These are phyloP conservation scores for Chlorella sp. DNA, from an alignment of 139 green algal genomes.

Conservation along the genomic window DNA sequence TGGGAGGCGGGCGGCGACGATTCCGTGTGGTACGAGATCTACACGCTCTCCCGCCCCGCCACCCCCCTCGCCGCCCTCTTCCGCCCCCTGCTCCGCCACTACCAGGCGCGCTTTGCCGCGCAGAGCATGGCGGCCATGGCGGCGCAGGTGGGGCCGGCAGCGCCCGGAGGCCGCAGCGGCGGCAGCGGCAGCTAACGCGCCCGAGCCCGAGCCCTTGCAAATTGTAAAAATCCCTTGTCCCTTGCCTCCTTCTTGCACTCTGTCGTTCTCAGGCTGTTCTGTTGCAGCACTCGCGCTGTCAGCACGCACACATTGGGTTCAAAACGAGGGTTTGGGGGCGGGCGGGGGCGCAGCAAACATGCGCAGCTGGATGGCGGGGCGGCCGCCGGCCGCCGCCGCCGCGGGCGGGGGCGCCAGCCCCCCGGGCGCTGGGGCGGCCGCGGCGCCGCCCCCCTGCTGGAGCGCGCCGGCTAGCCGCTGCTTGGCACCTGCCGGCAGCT, in stretches of 20 bases:
- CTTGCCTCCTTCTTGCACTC: no score
- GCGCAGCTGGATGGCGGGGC: constrained; percentile 18
- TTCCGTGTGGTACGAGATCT: constrained; percentile 41
- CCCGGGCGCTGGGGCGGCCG: background rate
- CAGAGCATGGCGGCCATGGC: constrained; percentile 28
- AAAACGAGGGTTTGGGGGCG: no score
- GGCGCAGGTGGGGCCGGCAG: constrained; percentile 15
- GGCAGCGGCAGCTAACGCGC: no score
- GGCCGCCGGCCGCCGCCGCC: background rate
- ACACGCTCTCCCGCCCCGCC: constrained; percentile 34
- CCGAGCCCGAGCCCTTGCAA: no score
- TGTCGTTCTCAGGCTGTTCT: no score
- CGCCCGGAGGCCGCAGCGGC: background rate
- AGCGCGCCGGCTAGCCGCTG: constrained; percentile 55
- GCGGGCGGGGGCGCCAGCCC: background rate
- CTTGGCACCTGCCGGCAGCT: constrained; percentile 44
- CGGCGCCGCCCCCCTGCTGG: constrained; percentile 10
- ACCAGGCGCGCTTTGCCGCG: constrained; percentile 32
- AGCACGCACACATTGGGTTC: no score
- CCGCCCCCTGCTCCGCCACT: constrained; percentile 32
- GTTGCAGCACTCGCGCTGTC: no score
- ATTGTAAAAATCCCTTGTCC: no score
- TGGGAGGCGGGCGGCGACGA: constrained; percentile 13
- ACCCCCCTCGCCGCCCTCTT: constrained; percentile 16
- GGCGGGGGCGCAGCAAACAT: no score